These are phyloP conservation scores for Nemania abortiva DNA, from an alignment of 2,329 filamentous ascomycete genomes.

Conservation along the genomic window DNA sequence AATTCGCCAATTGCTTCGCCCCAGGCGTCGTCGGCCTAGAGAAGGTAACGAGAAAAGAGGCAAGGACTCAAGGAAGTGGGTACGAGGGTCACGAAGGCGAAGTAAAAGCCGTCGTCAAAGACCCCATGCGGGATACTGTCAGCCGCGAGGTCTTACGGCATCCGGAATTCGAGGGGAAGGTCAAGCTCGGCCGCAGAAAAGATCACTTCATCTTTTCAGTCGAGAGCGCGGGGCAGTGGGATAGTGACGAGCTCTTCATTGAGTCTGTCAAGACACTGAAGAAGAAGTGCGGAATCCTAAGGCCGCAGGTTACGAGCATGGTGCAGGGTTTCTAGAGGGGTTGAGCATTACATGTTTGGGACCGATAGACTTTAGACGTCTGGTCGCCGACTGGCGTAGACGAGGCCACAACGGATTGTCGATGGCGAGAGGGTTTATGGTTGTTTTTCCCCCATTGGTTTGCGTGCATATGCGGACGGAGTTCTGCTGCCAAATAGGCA, in stretches of 20 bases:
- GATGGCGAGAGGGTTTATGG: constrained; percentile 5
- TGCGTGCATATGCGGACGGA: constrained; percentile 39
- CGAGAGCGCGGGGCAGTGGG: constrained; percentile 95
- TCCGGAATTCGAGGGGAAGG: constrained; percentile 93
- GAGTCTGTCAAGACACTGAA: constrained; percentile 89
- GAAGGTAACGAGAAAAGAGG: constrained; percentile 76
- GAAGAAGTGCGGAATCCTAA: constrained; percentile 81
- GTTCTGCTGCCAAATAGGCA: constrained; percentile 36
- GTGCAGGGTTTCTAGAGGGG: constrained; percentile 53
- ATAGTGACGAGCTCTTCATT: constrained; percentile 92
- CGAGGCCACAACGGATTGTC: constrained; percentile 6
- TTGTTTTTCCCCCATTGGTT: constrained; percentile 8
- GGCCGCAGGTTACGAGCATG: constrained; percentile 77
- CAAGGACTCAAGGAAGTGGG: constrained; percentile 67
- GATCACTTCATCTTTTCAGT: constrained; percentile 98
- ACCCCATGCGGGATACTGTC: constrained; percentile 95
- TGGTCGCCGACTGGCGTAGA: neutral
- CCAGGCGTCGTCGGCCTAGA: constrained; percentile 86
- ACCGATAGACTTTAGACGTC: neutral
- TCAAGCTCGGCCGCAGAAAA: constrained; percentile 87
- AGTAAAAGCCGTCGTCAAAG: constrained; percentile 85
- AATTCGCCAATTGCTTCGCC: constrained; percentile 92
- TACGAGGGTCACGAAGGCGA: constrained; percentile 83
- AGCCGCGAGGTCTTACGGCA: constrained; percentile 93
- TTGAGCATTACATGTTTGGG: neutral